Evolutionary conservation across 2,329 filamentous ascomycete species (phyloP), one percentile per base, ranked within the genome.

Genomic region (Penicillium sp.): DNA sequence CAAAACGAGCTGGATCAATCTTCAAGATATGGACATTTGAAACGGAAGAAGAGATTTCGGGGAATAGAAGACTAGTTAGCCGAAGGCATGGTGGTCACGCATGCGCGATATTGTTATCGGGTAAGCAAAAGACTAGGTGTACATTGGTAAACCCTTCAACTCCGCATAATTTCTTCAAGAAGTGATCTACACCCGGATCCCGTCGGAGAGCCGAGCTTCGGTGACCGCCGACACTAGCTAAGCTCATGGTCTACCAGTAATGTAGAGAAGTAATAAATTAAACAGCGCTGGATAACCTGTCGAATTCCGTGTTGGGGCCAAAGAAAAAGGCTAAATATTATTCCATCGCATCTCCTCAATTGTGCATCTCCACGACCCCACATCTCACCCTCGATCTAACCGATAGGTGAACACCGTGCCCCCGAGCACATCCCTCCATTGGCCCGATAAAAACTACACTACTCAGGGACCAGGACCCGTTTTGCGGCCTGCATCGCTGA

Each of bases 1-100:
- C 50, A 70, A 68, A 53, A 75, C 74, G 2, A 65, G 60, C 45
- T 60, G 70, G 43, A 69, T 75, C 1, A 66, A 64, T 24, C 38
- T 73, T 29, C 56, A 63, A 33, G 73, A 75, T 42, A 71, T 74
- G 60, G 70, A 74, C 59, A 72, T 74, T 26, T 73, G 69, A 68
- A 71, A 61, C 4, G 70, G 72, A 6, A 62, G 68, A 39, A 62
- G 68, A 36, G 64, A 65, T 26, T 59, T 59, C 29, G 51, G 42
- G 0, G 57, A 57, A 2, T 61, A 62, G 4, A 58, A 47, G 48
- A 51, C 31, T 8, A 18, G n/a, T 12, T 47, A 58, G 26, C 12
- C 45, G 6, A 47, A 28, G 10, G 45, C 36, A 1, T 60, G 61
- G 53, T 63, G 58, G 62, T 33, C 51, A 8, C 58, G 56, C 33